Evolutionary conservation across 2,329 filamentous ascomycete species (phyloP), one percentile per base, ranked within the genome.

Genomic region (Zasmidium cellare): DNA sequence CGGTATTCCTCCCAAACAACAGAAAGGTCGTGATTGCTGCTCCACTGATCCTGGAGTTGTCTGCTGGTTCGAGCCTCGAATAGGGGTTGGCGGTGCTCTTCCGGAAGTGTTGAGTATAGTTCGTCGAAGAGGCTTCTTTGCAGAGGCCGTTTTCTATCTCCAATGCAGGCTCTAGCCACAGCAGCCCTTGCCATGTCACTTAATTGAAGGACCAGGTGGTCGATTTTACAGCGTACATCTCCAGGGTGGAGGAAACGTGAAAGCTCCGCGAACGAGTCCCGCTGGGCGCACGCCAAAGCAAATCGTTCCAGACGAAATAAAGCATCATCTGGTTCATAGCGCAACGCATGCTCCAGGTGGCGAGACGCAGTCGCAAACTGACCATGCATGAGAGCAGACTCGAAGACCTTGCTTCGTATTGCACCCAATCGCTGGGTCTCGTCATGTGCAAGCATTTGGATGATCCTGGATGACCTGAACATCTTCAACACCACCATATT

Each of bases 11-110:
- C 20, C 46, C 46, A 50, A 3, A 25, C 22, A 1, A 16, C n/a
- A 22, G 47, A 16, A n/a, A 41, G 50, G n/a, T 49, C 20, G 22
- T 23, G 53, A 20, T 25, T 48, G 25, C 16, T 12, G 19, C 25
- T 55, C 53, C 53, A 55, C 3, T n/a, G 22, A 5, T 55, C 46
- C 24, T 20, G 31, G n/a, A 55, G 46, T 19, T 16, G 18, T 24
- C 19, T 19, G 16, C 25, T 49, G 2, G 46, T 55, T 14, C 35
- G 50, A 12, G 50, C 50, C 11, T 45, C 31, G 22, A 23, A n/a
- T 11, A 52, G n/a, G 7, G 49, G 16, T n/a, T 20, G 49, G 9
- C 49, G 49, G 25, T 19, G 20, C 9, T 24, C 18, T 6, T 18
- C 2, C 14, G 49, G 49, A 20, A 51, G 19, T 3, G 9, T 41